A percentile compares a stretch with the other conserved stretches of the same genome.
These are phyloP conservation scores for Pichia nanzhaoensis DNA, from an alignment of 805 yeast genomes.

Conservation along the genomic window DNA sequence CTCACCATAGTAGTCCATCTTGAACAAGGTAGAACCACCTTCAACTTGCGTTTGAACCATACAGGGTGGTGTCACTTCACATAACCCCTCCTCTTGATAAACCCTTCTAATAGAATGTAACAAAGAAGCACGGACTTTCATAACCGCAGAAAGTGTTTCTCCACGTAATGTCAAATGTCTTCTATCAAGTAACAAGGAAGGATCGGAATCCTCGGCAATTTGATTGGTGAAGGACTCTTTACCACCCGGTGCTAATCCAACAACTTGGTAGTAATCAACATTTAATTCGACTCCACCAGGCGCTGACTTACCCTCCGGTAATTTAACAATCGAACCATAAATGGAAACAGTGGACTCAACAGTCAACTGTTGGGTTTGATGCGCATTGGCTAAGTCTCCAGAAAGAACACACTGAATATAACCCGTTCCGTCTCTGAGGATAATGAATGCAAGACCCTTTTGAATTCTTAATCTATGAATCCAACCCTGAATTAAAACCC, in stretches of 20 bases:
- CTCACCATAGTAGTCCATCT: slow-evolving; percentile 91
- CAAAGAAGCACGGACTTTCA: slow-evolving; percentile 88
- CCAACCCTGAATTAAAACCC: slow-evolving; percentile 90
- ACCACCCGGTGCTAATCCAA: slow-evolving; percentile 94
- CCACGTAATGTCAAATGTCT: slow-evolving; percentile 97
- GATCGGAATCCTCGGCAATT: slow-evolving; percentile 90
- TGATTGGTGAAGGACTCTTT: slow-evolving; percentile 93
- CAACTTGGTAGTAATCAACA: slow-evolving; percentile 82
- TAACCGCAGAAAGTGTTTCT: slow-evolving; percentile 83
- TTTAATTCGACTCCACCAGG: slow-evolving; percentile 95
- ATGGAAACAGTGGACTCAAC: slow-evolving; percentile 78
- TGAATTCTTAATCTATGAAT: slow-evolving; percentile 89
- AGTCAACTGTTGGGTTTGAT: slow-evolving; percentile 77
- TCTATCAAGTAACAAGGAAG: slow-evolving; percentile 84
- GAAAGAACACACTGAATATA: slow-evolving; percentile 77
- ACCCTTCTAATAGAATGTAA: slow-evolving; percentile 69
- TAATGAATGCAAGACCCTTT: slow-evolving; percentile 85
- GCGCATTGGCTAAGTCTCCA: slow-evolving; percentile 90
- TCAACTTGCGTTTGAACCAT: slow-evolving; percentile 99
- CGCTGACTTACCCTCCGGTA: slow-evolving; percentile 95
- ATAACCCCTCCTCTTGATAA: slow-evolving; percentile 62
- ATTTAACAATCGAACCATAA: slow-evolving; percentile 71
- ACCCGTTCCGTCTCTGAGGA: slow-evolving; percentile 94
- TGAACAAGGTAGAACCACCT: slow-evolving; percentile 96
- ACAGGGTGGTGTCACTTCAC: slow-evolving; percentile 98